A percentile compares a stretch with the other conserved stretches of the same genome.
These are phyloP conservation scores for Serendipita sp. DNA, from an alignment of 768 basidiomycete species.

Conservation along the genomic window DNA sequence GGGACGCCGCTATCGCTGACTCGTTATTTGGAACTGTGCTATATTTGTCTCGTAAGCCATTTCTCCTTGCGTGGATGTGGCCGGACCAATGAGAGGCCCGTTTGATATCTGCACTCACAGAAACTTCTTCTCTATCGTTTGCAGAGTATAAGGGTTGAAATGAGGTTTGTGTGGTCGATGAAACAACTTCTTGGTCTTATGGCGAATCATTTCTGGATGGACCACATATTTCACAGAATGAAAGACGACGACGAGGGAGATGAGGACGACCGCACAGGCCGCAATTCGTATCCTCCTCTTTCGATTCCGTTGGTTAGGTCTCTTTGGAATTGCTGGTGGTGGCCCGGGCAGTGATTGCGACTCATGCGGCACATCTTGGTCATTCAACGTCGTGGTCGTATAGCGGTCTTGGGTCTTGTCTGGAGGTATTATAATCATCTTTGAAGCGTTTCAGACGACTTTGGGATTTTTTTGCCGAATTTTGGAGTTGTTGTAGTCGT, in stretches of 20 bases:
- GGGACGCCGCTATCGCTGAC: conserved; percentile 43
- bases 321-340: not conserved
- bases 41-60: not conserved
- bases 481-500: not conserved
- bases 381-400: not conserved
- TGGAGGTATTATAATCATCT: conserved; percentile 2
- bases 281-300: not conserved
- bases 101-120: not conserved
- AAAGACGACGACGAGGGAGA: not conserved
- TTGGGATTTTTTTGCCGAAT: not conserved
- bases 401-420: not conserved
- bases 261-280: not conserved
- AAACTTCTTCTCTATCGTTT: not conserved
- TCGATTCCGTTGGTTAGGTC: not conserved
- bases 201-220: not conserved
- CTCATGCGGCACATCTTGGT: not conserved
- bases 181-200: not conserved
- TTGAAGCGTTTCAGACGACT: not conserved
- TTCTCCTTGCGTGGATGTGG: not conserved
- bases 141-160: not conserved
- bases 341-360: not conserved
- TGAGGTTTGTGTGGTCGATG: not conserved
- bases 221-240: not conserved
- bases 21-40: conserved; percentile 19
- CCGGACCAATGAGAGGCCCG: not conserved